Evolutionary conservation across 805 yeast species (phyloP).

Genomic region (Clavispora santaluciae): DNA sequence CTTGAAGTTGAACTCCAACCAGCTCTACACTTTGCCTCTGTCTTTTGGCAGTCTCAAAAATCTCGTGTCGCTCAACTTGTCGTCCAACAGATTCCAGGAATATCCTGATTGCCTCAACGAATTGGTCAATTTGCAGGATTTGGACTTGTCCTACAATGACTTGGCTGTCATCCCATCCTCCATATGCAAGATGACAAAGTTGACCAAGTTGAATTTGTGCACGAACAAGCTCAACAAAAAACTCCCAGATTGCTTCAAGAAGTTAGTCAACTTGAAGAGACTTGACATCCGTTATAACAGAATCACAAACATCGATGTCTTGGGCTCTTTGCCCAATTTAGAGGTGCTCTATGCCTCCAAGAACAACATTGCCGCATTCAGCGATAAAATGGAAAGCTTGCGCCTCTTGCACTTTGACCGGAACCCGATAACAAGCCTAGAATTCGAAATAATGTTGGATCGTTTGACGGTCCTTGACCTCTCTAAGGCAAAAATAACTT

Average conservation of each 20-base stretch:
- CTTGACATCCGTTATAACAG: conserved; percentile 76
- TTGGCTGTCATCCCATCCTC: conserved; percentile 57
- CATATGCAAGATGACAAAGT: conserved; percentile 51
- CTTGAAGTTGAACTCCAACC: conserved; percentile 71
- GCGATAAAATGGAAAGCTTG: conserved; percentile 56
- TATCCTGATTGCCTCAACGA: conserved; percentile 66
- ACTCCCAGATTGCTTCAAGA: conserved; percentile 49
- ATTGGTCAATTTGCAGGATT: conserved; percentile 52
- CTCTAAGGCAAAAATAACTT: conserved; percentile 76
- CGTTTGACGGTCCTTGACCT: conserved; percentile 69
- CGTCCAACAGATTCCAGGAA: conserved; percentile 64
- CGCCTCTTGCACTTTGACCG: conserved; percentile 69
- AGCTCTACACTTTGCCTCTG: conserved; percentile 57
- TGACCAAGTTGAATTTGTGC: conserved; percentile 68
- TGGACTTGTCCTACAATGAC: conserved; percentile 81
- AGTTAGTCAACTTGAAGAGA: conserved; percentile 55
- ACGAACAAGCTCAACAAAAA: conserved; percentile 59
- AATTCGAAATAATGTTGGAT: conserved; percentile 48
- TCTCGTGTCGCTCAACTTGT: conserved; percentile 60
- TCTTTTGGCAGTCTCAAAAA: conserved; percentile 52
- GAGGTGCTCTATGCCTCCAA: conserved; percentile 73
- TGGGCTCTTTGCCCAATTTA: conserved; percentile 54
- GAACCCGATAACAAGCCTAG: conserved; percentile 76
- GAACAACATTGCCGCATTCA: conserved; percentile 68
- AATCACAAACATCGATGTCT: conserved; percentile 47